Evolutionary conservation across 106 monocot genomes (phyloP), one percentile per base, ranked within the genome.

Genomic region (Allium sativum): DNA sequence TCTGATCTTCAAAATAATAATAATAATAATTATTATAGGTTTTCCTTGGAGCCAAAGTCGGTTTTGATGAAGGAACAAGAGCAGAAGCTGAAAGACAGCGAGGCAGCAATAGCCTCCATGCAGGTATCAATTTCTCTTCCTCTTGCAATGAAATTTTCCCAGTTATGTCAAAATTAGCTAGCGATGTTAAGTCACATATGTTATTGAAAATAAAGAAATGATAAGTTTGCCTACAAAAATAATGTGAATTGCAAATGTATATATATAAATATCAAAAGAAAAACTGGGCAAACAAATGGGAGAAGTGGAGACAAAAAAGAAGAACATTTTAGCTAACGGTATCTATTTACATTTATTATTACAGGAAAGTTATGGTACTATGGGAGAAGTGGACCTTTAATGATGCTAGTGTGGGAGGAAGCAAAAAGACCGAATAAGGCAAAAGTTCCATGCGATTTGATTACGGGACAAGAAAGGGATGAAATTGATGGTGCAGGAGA

Each of bases 361-460:
- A n/a, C n/a, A n/a, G n/a, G n/a, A n/a, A n/a, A n/a, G n/a, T n/a
- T n/a, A n/a, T n/a, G n/a, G n/a, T 94, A 94, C 67, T 95, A n/a
- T n/a, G n/a, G n/a, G n/a, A n/a, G n/a, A n/a, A n/a, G 90, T 84
- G 95, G 95, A 48, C 95, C 95, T 68, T 74, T 95, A 59, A 86
- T 89, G 73, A 73, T 95, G 45, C 55, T 95, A 21, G 95, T 90
- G 31, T 81, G 95, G 84, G 95, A 95, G 72, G 77, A 86, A 22
- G 86, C 90, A 59, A 79, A 82, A 64, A 81, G 90, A 72, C 52
- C 90, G 55, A 95, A 95, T 66, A 95, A 84, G 77, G 86, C 84
- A 74, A 84, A 86, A 66, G 84, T 95, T 51, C 81, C 78, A 4
- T 95, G 95, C 72, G 83, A 87, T 66, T 76, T 95, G 42, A 84